Percentiles rank a stretch among this genome's conserved stretches.
Evolutionary conservation across 139 green algal species (phyloP).

Genomic region (Ostreobium quekettii): DNA sequence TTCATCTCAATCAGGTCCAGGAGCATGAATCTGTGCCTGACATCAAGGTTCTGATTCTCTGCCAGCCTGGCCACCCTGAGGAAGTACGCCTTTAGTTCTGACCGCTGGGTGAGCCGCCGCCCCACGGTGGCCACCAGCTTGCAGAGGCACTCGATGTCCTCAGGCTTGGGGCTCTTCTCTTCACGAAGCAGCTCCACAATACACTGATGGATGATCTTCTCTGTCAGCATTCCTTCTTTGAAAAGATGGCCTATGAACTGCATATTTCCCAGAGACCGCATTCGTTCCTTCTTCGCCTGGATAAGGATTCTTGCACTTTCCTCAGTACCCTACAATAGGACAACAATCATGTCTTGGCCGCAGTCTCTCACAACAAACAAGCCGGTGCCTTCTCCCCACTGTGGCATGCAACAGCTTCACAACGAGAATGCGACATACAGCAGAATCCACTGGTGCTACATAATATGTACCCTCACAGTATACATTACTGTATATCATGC

Average conservation of each 20-base stretch:
- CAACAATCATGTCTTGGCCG: too few species aligned
- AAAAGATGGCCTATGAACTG: constrained; percentile 93
- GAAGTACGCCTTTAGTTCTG: constrained; percentile 71
- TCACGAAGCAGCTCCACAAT: constrained; percentile 57
- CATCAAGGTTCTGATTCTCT: constrained; percentile 51
- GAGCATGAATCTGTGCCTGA: constrained; percentile 76
- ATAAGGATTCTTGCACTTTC: too few species aligned
- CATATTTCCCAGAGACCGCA: constrained; percentile 93
- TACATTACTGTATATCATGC: too few species aligned
- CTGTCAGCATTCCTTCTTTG: constrained; percentile 78
- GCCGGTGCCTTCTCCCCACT: too few species aligned
- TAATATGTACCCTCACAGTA: too few species aligned
- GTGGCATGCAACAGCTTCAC: too few species aligned
- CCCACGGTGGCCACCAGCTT: constrained; percentile 89
- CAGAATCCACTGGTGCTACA: too few species aligned
- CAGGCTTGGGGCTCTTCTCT: constrained; percentile 29
- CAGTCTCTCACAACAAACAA: too few species aligned
- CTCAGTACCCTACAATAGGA: too few species aligned
- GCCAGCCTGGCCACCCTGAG: constrained; percentile 53
- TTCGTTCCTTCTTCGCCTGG: constrained; percentile 47
- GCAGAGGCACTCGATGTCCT: constrained; percentile 94
- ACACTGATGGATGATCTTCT: constrained; percentile 95
- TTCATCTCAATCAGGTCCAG: constrained; percentile 34
- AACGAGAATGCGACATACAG: too few species aligned
- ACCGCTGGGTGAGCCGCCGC: constrained; percentile 34